Conservation (phyloP, 345 rosid genomes). For the Eucalyptus regnans region DNA sequence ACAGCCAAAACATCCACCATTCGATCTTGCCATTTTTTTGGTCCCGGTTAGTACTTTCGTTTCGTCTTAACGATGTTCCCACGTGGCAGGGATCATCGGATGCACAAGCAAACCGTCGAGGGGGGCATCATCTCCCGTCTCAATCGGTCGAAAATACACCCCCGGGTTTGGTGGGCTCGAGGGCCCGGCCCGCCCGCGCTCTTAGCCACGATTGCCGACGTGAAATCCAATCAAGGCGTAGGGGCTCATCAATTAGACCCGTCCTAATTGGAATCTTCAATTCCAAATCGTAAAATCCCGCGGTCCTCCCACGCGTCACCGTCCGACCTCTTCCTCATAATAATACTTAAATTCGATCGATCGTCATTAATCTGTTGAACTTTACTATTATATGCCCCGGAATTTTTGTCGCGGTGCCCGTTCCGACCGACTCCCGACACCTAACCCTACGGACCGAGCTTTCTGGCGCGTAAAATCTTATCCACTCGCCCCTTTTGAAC, state of each 20-base stretch:
- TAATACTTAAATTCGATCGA: neutral
- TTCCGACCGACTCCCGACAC: neutral
- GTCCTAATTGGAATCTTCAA: neutral
- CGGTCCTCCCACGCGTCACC: neutral
- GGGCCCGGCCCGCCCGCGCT: neutral
- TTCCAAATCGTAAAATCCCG: neutral
- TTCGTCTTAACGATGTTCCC: neutral
- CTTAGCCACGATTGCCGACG: neutral
- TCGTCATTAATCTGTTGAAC: neutral
- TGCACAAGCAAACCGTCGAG: neutral
- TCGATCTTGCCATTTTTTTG: neutral
- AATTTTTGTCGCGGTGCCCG: neutral
- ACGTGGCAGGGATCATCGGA: neutral
- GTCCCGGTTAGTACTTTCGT: neutral
- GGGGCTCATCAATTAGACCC: neutral
- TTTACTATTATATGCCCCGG: neutral
- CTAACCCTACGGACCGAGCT: neutral
- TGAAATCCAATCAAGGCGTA: neutral
- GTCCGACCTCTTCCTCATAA: neutral
- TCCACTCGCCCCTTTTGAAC: neutral
- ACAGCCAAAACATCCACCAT: neutral
- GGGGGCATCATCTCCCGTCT: neutral
- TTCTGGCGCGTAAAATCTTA: neutral
- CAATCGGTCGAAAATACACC: neutral
- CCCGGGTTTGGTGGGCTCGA: neutral